Conservation (phyloP, 2,329 filamentous ascomycete genomes). For the Talaromyces sp. region DNA sequence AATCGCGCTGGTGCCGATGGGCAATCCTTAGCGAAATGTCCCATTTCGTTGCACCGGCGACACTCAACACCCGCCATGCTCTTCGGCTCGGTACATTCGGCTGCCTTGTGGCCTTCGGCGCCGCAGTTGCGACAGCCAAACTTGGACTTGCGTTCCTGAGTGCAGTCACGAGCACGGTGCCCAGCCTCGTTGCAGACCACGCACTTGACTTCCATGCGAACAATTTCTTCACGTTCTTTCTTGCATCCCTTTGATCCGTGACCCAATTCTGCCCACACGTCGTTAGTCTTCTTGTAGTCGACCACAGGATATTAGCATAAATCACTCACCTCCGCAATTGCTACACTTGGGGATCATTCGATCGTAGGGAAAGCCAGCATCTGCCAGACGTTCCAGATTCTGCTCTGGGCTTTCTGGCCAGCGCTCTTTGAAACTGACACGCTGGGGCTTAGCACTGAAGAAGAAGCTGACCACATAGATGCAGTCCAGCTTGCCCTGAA, state of each 20-base stretch:
- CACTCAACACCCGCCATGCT: conserved; percentile 41
- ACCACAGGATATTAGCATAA: background rate
- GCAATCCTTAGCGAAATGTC: conserved; percentile 44
- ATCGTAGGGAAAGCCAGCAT: conserved; percentile 49
- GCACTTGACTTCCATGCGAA: conserved; percentile 44
- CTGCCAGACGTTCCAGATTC: conserved; percentile 46
- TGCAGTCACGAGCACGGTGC: conserved; percentile 47
- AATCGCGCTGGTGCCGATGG: conserved; percentile 24
- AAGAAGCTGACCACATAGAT: conserved; percentile 48
- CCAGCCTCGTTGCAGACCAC: conserved; percentile 44
- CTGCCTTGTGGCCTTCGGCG: conserved; percentile 40
- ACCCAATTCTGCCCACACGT: conserved; percentile 37
- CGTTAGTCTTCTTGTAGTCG: background rate
- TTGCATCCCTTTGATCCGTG: conserved; percentile 45
- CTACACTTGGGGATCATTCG: conserved; percentile 45
- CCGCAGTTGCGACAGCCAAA: conserved; percentile 51
- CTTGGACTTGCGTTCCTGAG: conserved; percentile 28
- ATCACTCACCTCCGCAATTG: conserved; percentile 44
- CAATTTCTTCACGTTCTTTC: conserved; percentile 37
- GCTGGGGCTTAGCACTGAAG: conserved; percentile 42
- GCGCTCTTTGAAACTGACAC: conserved; percentile 39
- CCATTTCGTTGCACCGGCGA: conserved; percentile 38
- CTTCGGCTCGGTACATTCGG: conserved; percentile 44
- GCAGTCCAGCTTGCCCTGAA: conserved; percentile 48
- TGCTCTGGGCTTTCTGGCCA: conserved; percentile 48